Percentiles rank a stretch among this genome's conserved stretches.
phyloP scores from a whole-genome alignment of 768 basidiomycete species.

The Macrolepiota albuminosa region DNA sequence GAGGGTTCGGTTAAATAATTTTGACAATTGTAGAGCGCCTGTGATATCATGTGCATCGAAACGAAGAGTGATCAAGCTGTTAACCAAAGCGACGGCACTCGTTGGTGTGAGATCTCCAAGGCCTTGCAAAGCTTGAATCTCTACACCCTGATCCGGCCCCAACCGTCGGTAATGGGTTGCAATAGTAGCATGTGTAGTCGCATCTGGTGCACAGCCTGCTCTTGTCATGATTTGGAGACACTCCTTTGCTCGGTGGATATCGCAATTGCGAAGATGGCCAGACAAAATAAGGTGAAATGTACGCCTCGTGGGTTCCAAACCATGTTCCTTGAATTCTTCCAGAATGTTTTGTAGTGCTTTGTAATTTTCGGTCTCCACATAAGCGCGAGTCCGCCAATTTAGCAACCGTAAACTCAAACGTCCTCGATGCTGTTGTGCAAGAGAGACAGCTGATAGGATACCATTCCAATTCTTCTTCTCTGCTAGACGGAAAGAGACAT shows the following conservation, averaged over 20 bases:
- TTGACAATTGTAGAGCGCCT: constrained; percentile 42
- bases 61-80: constrained; percentile 60
- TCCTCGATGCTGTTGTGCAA: constrained; percentile 46
- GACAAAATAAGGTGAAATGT: constrained; percentile 69
- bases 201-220: constrained; percentile 48
- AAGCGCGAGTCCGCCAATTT: constrained; percentile 65
- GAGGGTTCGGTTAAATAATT: constrained; percentile 35
- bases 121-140: constrained; percentile 43
- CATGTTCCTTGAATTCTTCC: constrained; percentile 42
- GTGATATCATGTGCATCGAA: constrained; percentile 50
- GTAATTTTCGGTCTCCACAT: constrained; percentile 51
- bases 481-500: constrained; percentile 46
- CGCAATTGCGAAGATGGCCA: constrained; percentile 64
- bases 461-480: constrained; percentile 42
- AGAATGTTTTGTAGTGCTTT: constrained; percentile 39
- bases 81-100: constrained; percentile 53
- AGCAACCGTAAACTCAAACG: constrained; percentile 52
- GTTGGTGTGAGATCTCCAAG: constrained; percentile 35
- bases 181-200: constrained; percentile 57
- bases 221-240: constrained; percentile 53
- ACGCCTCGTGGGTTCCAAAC: constrained; percentile 46
- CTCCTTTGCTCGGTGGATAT: constrained; percentile 50
- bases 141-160: constrained; percentile 53
- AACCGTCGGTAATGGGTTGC: constrained; percentile 53
- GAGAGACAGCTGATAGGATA: constrained; percentile 41